These are phyloP conservation scores for Alternaria rosae DNA, from an alignment of 2,329 filamentous ascomycete species.

Conservation along the genomic window DNA sequence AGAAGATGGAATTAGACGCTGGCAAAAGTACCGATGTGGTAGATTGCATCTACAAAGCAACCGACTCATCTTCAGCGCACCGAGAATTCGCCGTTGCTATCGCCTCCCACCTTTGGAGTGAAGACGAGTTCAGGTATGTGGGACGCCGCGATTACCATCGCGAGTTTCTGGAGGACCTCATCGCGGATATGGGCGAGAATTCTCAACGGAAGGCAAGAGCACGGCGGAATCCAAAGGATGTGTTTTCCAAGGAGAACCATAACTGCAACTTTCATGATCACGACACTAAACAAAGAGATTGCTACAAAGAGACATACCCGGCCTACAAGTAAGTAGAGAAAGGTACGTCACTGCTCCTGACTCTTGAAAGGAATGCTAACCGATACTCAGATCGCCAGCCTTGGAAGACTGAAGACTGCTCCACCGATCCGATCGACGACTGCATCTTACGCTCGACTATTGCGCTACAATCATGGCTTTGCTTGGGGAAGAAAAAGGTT, in stretches of 20 bases:
- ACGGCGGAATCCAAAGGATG: accelerated
- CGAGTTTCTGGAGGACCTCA: neutral
- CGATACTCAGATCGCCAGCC: too few relatives aligned
- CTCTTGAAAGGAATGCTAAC: too few relatives aligned
- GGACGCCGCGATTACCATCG: accelerated
- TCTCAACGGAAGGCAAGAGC: accelerated
- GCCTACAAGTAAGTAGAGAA: neutral
- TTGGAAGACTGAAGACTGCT: neutral
- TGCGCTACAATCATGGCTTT: neutral
- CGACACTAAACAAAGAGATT: neutral
- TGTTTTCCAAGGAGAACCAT: accelerated
- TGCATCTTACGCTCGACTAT: neutral
- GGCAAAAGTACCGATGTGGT: accelerated
- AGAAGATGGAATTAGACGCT: neutral
- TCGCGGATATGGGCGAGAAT: accelerated
- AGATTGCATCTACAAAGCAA: accelerated
- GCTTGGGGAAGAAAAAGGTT: neutral
- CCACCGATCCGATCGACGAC: neutral
- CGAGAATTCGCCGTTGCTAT: neutral
- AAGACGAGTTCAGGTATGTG: accelerated
- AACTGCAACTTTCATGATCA: neutral
- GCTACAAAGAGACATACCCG: neutral
- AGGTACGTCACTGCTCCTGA: neutral
- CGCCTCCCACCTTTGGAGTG: neutral
- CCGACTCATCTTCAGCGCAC: neutral